A percentile compares a stretch with the other conserved stretches of the same genome.
Conservation (phyloP, 352 stramenopile genomes). For the Halophytophthora batemanensis region DNA sequence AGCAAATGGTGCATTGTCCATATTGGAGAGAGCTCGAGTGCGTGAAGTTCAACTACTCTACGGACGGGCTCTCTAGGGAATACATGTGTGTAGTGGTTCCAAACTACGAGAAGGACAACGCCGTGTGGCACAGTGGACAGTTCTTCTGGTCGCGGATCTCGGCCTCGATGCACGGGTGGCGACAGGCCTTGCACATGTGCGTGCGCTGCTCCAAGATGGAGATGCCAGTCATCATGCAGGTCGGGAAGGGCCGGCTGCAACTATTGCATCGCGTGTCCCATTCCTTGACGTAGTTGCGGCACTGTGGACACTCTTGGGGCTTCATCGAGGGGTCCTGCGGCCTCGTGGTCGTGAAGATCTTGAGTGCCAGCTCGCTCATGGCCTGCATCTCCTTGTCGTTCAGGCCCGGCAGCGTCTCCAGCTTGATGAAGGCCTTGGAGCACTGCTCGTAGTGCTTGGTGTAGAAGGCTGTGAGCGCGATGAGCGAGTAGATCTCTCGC, state of each 20-base stretch:
- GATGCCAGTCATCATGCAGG: conserved; percentile 75
- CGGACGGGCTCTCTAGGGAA: conserved; percentile 3
- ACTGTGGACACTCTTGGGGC: conserved; percentile 79
- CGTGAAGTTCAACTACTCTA: too few species aligned
- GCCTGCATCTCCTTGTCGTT: conserved; percentile 56
- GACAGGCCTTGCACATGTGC: conserved; percentile 82
- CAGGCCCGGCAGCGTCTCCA: conserved; percentile 78
- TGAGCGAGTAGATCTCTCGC: conserved; percentile 91
- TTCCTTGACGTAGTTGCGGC: conserved; percentile 76
- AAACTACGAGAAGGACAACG: conserved; percentile 25
- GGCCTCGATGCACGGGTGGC: conserved; percentile 82
- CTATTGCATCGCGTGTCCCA: conserved; percentile 84
- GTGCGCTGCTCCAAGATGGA: conserved; percentile 75
- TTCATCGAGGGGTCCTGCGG: conserved; percentile 77
- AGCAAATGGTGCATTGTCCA: too few species aligned
- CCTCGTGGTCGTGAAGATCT: conserved; percentile 82
- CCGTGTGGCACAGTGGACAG: conserved; percentile 88
- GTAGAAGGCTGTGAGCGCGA: conserved; percentile 91
- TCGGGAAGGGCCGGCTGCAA: conserved; percentile 71
- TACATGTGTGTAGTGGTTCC: conserved; percentile 1
- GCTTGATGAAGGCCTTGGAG: conserved; percentile 90
- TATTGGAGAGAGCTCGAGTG: too few species aligned
- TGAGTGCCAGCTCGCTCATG: conserved; percentile 71
- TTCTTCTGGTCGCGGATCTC: conserved; percentile 80
- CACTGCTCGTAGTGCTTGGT: conserved; percentile 90